Evolutionary conservation across 2,329 filamentous ascomycete genomes (phyloP).

Genomic region (Mollisia scopiformis): DNA sequence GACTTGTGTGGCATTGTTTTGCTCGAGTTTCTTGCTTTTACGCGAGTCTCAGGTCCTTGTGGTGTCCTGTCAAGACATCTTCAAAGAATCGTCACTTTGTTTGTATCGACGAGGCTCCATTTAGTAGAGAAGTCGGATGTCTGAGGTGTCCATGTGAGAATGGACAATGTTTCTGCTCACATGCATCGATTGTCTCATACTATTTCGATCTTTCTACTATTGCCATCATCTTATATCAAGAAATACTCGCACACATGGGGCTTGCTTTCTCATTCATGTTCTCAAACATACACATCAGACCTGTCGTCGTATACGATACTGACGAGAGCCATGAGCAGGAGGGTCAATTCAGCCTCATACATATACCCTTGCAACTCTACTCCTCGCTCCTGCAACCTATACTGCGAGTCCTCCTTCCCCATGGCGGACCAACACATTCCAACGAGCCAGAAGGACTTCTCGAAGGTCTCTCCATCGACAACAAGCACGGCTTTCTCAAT

Average conservation of each 20-base stretch:
- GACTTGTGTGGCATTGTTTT: not conserved
- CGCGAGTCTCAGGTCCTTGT: not conserved
- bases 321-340: conserved; percentile 58
- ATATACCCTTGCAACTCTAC: conserved; percentile 83
- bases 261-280: not conserved
- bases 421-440: conserved; percentile 41
- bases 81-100: not conserved
- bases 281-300: conserved; percentile 19
- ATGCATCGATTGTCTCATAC: not conserved
- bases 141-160: not conserved
- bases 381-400: conserved; percentile 82
- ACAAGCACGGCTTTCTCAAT: conserved; percentile 83
- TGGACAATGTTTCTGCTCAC: not conserved
- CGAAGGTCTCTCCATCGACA: conserved; percentile 52
- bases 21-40: not conserved
- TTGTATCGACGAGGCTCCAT: not conserved
- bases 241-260: not conserved
- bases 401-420: conserved; percentile 79
- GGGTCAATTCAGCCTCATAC: conserved; percentile 83
- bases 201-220: too few relatives aligned
- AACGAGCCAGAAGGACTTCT: conserved; percentile 39
- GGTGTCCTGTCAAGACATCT: not conserved
- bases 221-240: not conserved
- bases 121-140: not conserved
- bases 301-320: conserved; percentile 25